phyloP scores from a whole-genome alignment of 768 basidiomycete species.

The Boletus coccyginus region DNA sequence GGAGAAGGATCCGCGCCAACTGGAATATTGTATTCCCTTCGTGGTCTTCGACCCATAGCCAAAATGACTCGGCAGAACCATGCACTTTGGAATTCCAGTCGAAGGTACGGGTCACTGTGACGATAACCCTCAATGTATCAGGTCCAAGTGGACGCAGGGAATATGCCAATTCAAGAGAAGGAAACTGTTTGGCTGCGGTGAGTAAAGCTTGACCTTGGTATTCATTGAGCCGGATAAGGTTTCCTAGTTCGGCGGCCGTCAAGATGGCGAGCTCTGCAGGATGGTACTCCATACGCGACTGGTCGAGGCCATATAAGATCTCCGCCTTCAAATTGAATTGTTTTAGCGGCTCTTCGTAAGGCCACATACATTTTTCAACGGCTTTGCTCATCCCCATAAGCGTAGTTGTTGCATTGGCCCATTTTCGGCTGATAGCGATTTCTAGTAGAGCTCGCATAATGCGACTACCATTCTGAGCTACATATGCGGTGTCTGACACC shows the following conservation, averaged over 20 bases:
- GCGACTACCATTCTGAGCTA: constrained; percentile 91
- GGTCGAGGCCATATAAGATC: constrained; percentile 71
- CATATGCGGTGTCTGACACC: constrained; percentile 92
- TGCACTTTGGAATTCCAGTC: constrained; percentile 79
- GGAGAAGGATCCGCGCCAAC: constrained; percentile 67
- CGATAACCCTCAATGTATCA: constrained; percentile 76
- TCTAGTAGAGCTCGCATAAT: constrained; percentile 94
- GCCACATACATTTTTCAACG: constrained; percentile 90
- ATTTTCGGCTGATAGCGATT: constrained; percentile 89
- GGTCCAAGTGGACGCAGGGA: constrained; percentile 77
- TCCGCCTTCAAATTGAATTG: constrained; percentile 80
- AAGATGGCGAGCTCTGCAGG: constrained; percentile 68
- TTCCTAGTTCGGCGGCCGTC: constrained; percentile 67
- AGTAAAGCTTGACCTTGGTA: constrained; percentile 76
- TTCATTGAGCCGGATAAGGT: constrained; percentile 84
- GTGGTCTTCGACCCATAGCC: constrained; percentile 93
- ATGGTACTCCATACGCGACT: constrained; percentile 79
- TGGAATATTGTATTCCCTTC: constrained; percentile 82
- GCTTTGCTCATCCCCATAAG: constrained; percentile 93
- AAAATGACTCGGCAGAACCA: constrained; percentile 80
- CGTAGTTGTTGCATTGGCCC: constrained; percentile 77
- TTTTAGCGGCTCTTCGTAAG: constrained; percentile 85
- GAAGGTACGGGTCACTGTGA: constrained; percentile 65
- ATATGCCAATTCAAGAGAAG: constrained; percentile 62
- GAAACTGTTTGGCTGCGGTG: constrained; percentile 82